Evolutionary conservation across 2,329 filamentous ascomycete genomes (phyloP).

Genomic region (Fusarium aywerte): DNA sequence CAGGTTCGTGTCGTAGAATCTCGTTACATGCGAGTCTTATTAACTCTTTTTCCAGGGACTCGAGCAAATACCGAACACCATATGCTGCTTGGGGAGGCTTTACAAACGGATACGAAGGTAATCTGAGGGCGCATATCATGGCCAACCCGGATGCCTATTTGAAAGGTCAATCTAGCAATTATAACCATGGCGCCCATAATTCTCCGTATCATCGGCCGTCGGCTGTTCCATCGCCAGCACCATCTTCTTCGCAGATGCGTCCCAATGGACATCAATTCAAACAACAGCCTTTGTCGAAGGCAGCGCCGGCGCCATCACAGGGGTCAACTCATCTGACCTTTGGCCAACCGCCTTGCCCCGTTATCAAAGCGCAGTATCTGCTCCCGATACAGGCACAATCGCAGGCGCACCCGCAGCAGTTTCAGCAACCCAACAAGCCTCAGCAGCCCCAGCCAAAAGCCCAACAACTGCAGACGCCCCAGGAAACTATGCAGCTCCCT

Average conservation of each 20-base stretch:
- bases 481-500: conserved; percentile 5
- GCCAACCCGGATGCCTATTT: conserved; percentile 46
- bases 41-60: conserved; percentile 56
- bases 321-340: not conserved
- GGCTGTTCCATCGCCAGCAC: not conserved
- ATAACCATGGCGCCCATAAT: not conserved
- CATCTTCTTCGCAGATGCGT: not conserved
- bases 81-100: conserved; percentile 68
- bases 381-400: conserved; percentile 4
- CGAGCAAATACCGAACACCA: conserved; percentile 67
- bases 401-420: conserved; percentile 2
- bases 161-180: conserved; percentile 38
- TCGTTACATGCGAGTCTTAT: not conserved
- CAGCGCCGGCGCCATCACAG: not conserved
- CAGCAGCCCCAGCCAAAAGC: not conserved
- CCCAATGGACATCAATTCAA: conserved; percentile 8
- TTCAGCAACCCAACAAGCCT: not conserved
- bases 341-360: conserved; percentile 26
- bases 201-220: conserved; percentile 5
- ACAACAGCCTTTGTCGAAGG: conserved; percentile 17
- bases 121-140: conserved; percentile 59
- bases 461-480: conserved; percentile 1
- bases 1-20: conserved; percentile 54
- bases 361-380: conserved; percentile 40
- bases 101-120: conserved; percentile 70